Conservation (phyloP, 75 land plant genomes). For the Cunninghamia lanceolata region DNA sequence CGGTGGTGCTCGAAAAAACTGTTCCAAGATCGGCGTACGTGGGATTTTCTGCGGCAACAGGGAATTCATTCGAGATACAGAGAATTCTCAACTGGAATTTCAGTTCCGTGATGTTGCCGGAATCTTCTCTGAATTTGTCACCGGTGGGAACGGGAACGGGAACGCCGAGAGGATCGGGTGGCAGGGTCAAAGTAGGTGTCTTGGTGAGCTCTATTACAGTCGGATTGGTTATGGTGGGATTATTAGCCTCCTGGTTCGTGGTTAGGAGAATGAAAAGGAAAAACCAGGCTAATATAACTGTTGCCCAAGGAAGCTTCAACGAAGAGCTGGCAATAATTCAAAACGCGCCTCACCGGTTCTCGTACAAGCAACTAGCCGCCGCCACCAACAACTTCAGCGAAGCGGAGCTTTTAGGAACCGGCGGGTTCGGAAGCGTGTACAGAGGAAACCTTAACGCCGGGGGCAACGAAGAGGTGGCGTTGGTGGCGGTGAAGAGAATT, state of each 20-base stretch:
- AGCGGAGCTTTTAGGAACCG: background rate
- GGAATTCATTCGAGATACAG: too few species aligned
- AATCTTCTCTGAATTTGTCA: too few species aligned
- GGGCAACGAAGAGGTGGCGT: constrained; percentile 9
- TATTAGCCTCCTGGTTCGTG: background rate
- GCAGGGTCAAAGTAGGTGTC: background rate
- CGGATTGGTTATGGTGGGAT: background rate
- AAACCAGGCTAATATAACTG: background rate
- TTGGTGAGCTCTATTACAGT: background rate
- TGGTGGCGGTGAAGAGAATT: constrained; percentile 26
- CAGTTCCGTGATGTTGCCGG: too few species aligned
- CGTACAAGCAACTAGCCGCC: too few species aligned
- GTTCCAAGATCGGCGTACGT: too few species aligned
- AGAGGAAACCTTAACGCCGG: background rate
- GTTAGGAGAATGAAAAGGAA: background rate
- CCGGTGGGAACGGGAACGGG: too few species aligned
- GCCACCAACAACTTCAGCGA: too few species aligned
- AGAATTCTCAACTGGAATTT: too few species aligned
- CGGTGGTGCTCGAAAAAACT: too few species aligned
- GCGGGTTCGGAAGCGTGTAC: constrained; percentile 5
- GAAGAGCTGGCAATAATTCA: background rate
- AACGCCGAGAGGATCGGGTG: too few species aligned
- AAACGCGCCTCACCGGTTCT: background rate
- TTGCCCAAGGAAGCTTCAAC: background rate
- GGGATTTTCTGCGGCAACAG: too few species aligned